Evolutionary conservation across 371 early-diverging fungal species (phyloP), one percentile per base, ranked within the genome.

Genomic region (Mortierella sp.): DNA sequence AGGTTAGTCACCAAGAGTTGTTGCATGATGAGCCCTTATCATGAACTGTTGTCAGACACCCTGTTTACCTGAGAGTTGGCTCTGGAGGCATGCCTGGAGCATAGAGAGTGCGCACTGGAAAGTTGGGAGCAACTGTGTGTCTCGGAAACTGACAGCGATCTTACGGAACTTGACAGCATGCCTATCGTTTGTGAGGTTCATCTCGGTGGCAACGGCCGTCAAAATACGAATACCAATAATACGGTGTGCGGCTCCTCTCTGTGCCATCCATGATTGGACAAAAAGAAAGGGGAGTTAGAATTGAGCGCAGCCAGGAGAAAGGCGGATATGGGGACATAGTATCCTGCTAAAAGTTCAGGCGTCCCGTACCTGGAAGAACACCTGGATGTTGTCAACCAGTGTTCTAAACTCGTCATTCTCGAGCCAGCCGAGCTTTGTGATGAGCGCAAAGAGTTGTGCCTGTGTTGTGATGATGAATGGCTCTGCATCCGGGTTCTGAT

Each of bases 381-480:
- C 90, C 7, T 85, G 68, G 45, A 94, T 84, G 55, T 92, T 91
- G 63, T 86, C 86, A 16, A 91, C 80, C 0, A 91, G 85, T 44
- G 87, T 84, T 29, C 86, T 86, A 72, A 94, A 95, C 61, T 92
- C 91, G 4, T 90, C 89, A 46, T 88, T 73, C 57, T 96, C 95
- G 57, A 91, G 87, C 95, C 96, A 96, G 19, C 94, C 94, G 21
- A 94, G 75, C 72, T 93, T 91, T 28, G 94, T 92, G 56, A 96
- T 81, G 37, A 90, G 70, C 18, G 93, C 90, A 70, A 94, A 89
- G 7, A 94, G 85, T 66, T 89, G 88, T 18, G 92, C 88, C 30
- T 93, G 79, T 66, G 89, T 89, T 15, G 90, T 81, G 56, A 90
- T 83, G 61, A 95, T 87, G 76, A 93, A 94, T 2, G 87, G 85